Evolutionary conservation across 2,329 filamentous ascomycete genomes (phyloP).

Genomic region (Fusarium sp.): DNA sequence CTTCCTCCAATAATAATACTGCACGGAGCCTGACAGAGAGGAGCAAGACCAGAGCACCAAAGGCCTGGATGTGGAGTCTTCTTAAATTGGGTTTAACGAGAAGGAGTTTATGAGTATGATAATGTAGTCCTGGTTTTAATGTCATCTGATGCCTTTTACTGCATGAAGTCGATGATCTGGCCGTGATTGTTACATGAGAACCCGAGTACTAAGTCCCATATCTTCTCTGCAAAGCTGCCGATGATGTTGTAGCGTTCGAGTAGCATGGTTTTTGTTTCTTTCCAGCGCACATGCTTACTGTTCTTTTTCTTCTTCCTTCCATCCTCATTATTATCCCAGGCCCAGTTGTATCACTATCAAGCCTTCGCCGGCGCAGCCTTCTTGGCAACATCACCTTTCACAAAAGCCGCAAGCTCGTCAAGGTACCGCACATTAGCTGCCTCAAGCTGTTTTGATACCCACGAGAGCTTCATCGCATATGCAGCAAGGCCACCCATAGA

Average conservation of each 20-base stretch:
- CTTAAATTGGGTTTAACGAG: slow-evolving; percentile 20
- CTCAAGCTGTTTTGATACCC: neutral
- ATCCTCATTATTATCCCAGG: fast-evolving
- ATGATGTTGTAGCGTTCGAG: neutral
- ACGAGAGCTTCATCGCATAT: neutral
- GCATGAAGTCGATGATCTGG: fast-evolving
- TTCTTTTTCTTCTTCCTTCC: too few species aligned
- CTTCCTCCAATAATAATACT: neutral
- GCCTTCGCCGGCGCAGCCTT: too few species aligned
- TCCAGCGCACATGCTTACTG: fast-evolving
- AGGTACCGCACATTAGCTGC: neutral
- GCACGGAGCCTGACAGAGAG: neutral
- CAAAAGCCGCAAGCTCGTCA: neutral
- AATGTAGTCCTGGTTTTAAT: neutral
- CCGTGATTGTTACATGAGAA: neutral
- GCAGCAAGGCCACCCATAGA: neutral
- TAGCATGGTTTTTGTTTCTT: too few species aligned
- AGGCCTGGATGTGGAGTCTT: slow-evolving; percentile 22
- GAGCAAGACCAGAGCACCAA: neutral
- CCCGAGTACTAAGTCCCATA: neutral
- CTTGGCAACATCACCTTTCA: neutral
- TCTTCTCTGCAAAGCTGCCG: neutral
- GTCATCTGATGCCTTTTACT: neutral
- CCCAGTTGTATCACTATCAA: fast-evolving
- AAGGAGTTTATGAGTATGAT: neutral